Percentiles rank a stretch among this genome's conserved stretches.
Conservation (phyloP, 306 rosid genomes). For the Vicia villosa region DNA sequence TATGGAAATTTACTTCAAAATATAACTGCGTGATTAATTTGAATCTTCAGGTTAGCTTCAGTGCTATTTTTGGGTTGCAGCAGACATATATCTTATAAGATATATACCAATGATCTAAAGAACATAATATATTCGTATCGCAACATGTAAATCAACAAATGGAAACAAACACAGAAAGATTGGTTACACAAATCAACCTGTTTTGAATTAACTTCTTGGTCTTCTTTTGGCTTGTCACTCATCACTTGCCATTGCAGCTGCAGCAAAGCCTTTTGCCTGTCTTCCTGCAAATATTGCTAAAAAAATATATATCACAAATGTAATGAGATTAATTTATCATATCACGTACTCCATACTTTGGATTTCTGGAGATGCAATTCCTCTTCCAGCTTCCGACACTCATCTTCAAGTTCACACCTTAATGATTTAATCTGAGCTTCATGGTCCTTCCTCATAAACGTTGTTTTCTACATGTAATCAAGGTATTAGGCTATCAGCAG, state of each 20-base stretch:
- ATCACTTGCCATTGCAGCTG: conserved; percentile 98
- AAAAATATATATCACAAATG: not conserved
- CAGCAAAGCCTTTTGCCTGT: conserved; percentile 88
- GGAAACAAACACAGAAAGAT: conserved; percentile 19
- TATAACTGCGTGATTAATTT: conserved; percentile 15
- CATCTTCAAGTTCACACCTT: conserved; percentile 83
- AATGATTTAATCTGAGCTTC: conserved; percentile 77
- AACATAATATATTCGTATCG: conserved; percentile 17
- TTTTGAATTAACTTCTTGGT: conserved; percentile 84
- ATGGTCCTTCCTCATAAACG: conserved; percentile 68
- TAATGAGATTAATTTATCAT: conserved; percentile 26
- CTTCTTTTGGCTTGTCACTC: conserved; percentile 84
- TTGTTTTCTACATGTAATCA: conserved; percentile 57
- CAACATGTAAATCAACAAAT: conserved; percentile 26
- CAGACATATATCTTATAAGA: conserved; percentile 12
- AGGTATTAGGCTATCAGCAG: conserved; percentile 20
- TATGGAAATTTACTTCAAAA: conserved; percentile 16
- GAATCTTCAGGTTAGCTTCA: conserved; percentile 6
- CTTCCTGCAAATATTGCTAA: conserved; percentile 65
- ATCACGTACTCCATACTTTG: conserved; percentile 57
- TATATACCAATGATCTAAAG: conserved; percentile 8
- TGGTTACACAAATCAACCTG: conserved; percentile 52
- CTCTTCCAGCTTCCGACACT: conserved; percentile 77
- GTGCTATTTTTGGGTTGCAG: conserved; percentile 16
- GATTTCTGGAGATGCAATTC: conserved; percentile 89